Evolutionary conservation across 106 monocot genomes (phyloP).

Genomic region (Platanthera guangdongensis): DNA sequence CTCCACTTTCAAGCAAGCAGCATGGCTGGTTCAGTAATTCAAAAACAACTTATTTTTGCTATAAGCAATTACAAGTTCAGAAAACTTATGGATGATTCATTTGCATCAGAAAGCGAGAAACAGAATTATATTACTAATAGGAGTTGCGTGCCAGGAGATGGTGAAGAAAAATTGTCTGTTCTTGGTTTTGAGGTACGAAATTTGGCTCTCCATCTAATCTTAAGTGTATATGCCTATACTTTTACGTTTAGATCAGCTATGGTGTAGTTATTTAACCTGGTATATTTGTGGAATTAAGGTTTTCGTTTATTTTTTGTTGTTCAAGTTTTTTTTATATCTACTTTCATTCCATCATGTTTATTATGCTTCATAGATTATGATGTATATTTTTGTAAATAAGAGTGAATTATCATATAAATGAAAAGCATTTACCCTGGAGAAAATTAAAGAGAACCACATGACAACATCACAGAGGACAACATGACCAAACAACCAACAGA

Average conservation of each 20-base stretch:
- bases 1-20: constrained; percentile 11
- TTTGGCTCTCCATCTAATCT: not conserved
- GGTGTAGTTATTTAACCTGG: not conserved
- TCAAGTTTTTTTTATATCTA: not conserved
- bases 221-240: not conserved
- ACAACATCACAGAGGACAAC: too few species aligned
- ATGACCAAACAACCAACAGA: too few species aligned
- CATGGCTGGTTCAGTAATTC: constrained; percentile 1
- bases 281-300: not conserved
- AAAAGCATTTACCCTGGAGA: not conserved
- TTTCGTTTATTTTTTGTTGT: too few species aligned
- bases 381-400: not conserved
- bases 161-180: constrained; percentile 77
- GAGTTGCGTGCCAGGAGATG: constrained; percentile 71
- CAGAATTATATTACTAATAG: constrained; percentile 72
- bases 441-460: not conserved
- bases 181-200: constrained; percentile 95
- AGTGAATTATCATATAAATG: not conserved
- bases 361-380: not conserved
- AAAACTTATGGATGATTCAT: constrained; percentile 46
- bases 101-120: constrained; percentile 23
- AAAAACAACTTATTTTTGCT: constrained; percentile 2
- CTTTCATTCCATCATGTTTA: not conserved
- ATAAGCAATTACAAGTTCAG: constrained; percentile 29
- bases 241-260: not conserved